phyloP scores from a whole-genome alignment of 345 rosid species.

The Conringia planisiliqua region DNA sequence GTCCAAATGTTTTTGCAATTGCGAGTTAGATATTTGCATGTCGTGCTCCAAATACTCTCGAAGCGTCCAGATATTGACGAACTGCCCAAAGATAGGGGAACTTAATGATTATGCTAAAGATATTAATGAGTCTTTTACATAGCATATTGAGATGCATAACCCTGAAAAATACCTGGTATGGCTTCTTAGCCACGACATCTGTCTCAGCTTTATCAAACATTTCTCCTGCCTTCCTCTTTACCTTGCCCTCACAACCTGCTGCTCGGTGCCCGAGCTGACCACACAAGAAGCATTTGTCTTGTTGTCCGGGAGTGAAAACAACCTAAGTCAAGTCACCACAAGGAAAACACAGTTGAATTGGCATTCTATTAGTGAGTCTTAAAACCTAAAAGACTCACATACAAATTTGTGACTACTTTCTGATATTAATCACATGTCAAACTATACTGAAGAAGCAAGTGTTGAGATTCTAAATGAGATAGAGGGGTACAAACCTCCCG shows the following conservation, averaged over 20 bases:
- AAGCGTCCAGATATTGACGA: conserved; percentile 87
- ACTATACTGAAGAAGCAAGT: not conserved
- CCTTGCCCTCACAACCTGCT: conserved; percentile 77
- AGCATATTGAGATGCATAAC: not conserved
- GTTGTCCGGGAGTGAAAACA: conserved; percentile 67
- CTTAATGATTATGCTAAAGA: not conserved
- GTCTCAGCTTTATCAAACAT: conserved; percentile 65
- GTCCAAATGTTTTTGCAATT: conserved; percentile 56
- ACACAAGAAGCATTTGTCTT: conserved; percentile 88
- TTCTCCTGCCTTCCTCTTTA: conserved; percentile 72
- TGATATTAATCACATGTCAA: not conserved
- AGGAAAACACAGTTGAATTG: not conserved
- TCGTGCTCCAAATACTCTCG: conserved; percentile 90
- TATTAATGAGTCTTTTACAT: not conserved
- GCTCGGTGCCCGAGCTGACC: conserved; percentile 90
- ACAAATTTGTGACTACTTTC: not conserved
- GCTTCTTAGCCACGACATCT: conserved; percentile 53
- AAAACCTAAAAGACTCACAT: not conserved
- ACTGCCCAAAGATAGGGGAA: conserved; percentile 44
- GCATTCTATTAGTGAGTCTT: not conserved
- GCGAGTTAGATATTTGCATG: conserved; percentile 54
- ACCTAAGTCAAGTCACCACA: conserved; percentile 41
- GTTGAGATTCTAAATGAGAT: not conserved
- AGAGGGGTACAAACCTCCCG: conserved; percentile 63
- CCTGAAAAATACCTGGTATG: conserved; percentile 62